A percentile compares a stretch with the other conserved stretches of the same genome.
Evolutionary conservation across 176 grass and related monocot species (phyloP).

Genomic region (Avena sativa): DNA sequence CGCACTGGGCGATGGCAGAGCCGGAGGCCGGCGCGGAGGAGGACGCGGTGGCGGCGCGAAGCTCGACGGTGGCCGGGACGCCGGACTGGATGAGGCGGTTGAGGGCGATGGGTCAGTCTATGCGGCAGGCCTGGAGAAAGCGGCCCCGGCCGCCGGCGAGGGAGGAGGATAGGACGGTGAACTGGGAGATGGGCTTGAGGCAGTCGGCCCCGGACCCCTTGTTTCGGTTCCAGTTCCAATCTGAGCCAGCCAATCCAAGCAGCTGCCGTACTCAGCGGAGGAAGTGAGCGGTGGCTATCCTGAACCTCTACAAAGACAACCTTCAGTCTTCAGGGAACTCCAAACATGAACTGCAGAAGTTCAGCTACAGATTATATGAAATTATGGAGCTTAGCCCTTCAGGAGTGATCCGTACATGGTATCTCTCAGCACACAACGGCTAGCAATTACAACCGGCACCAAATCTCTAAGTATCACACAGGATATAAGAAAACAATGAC

Average conservation of each 20-base stretch:
- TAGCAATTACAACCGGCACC: neutral
- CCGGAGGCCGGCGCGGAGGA: constrained; percentile 48
- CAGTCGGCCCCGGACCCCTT: too few relatives aligned
- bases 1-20: constrained; percentile 78
- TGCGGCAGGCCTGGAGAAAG: constrained; percentile 43
- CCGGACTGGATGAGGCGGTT: constrained; percentile 86
- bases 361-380: neutral
- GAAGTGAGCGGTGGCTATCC: neutral
- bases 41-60: constrained; percentile 59
- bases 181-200: too few relatives aligned
- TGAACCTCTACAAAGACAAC: neutral
- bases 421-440: too few relatives aligned
- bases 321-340: neutral
- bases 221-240: too few relatives aligned
- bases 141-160: too few relatives aligned
- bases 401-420: neutral
- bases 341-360: neutral
- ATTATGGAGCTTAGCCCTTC: neutral
- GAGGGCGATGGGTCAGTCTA: constrained; percentile 2
- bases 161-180: too few relatives aligned
- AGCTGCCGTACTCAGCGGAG: too few relatives aligned
- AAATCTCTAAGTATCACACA: neutral
- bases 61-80: constrained; percentile 93
- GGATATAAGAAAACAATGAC: too few relatives aligned
- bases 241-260: too few relatives aligned